Evolutionary conservation across 2,329 filamentous ascomycete genomes (phyloP), one percentile per base, ranked within the genome.

Genomic region (Colletotrichum cereale): DNA sequence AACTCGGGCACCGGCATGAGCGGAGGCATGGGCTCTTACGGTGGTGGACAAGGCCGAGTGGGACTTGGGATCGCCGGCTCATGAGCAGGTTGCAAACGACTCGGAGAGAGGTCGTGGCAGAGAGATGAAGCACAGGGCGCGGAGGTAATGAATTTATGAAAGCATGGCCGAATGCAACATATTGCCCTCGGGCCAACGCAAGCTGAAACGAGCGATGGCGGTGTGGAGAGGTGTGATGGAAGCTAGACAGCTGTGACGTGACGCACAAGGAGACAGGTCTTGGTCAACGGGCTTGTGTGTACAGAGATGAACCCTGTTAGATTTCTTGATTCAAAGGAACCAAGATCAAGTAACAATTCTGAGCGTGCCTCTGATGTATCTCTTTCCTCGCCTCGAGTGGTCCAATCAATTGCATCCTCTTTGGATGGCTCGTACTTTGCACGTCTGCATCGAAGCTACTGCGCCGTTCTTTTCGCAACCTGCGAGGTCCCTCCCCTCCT

Each of bases 51-150:
- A 40, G 73, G 74, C 14, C 82, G 86, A 57, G 83, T 88, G 34
- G 87, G 87, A 12, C 78, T 89, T 18, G 87, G 87, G 2, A 89
- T 89, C 78, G 86, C 84, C 52, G 84, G 84, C 62, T 82, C 85
- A 34, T 87, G 72, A 76, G 56, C 10, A n/a, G 31, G 42, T 16
- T 53, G 36, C n/a, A 67, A 24, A 10, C 47, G 57, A 44, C 34
- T 24, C 44, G 5, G 21, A 18, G n/a, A 62, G 42, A 24, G 21
- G 5, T 47, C 7, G 21, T 24, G 12, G 24, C 34, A 26, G 52
- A 36, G 21, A 31, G 24, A 63, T 18, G 11, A 24, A 34, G 26
- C 42, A 44, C 31, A 38, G 47, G 38, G 68, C 34, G 68, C 31
- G 53, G 58, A 71, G 58, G 65, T 71, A 64, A 71, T 68, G 68